phyloP scores from a whole-genome alignment of 176 grass and related monocot genomes.

The Avena atlantica region DNA sequence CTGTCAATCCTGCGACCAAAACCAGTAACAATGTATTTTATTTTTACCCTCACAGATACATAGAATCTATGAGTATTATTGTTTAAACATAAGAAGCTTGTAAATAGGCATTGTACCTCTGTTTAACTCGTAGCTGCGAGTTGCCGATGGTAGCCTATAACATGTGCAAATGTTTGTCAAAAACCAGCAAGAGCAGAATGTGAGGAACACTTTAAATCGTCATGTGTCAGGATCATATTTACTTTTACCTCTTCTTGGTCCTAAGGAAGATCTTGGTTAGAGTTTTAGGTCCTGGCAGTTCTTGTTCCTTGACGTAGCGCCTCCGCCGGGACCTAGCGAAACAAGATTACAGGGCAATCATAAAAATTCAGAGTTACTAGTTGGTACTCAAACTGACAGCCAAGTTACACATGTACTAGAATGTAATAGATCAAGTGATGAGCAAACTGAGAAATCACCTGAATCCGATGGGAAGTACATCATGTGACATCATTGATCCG shows the following conservation, averaged over 20 bases:
- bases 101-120: background rate
- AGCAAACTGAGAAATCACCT: background rate
- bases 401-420: background rate
- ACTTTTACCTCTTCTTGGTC: slow-evolving; percentile 14
- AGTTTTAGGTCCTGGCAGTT: background rate
- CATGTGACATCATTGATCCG: background rate
- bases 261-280: background rate
- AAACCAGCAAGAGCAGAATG: background rate
- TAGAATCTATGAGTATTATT: background rate
- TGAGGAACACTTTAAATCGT: too few relatives aligned
- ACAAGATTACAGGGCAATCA: slow-evolving; percentile 2
- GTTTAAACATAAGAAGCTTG: background rate
- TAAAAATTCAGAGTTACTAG: background rate
- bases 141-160: background rate
- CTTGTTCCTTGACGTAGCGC: background rate
- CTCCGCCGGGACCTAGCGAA: background rate
- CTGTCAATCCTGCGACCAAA: background rate
- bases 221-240: too few relatives aligned
- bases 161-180: background rate
- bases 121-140: background rate
- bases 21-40: background rate
- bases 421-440: background rate
- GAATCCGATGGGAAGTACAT: slow-evolving; percentile 11
- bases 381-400: background rate
- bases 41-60: background rate